Evolutionary conservation across 1,284 basidiomycete genomes (phyloP), one percentile per base, ranked within the genome.

Genomic region (Malassezia globosa): DNA sequence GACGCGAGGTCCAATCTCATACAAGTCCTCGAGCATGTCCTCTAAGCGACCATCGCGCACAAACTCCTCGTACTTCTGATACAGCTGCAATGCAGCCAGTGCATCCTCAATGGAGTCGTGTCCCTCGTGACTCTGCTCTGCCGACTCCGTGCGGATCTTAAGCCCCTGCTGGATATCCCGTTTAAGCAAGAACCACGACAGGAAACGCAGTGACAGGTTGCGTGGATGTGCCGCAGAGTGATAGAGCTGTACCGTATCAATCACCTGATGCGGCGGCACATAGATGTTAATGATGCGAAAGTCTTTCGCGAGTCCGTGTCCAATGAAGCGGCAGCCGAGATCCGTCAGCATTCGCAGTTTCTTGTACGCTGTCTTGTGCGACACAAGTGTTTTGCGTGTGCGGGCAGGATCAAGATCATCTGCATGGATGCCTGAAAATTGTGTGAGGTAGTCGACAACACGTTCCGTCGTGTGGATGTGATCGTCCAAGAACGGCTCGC

Each of bases 281-380:
- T 84, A 90, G 42, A 97, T 60, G 90, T 88, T 97, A 75, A 97
- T 96, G 51, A 94, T 97, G 10, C 94, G 80, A 74, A 97, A 96
- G 73, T 97, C 94, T 71, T 96, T 96, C n/a, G 87, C 85, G n/a
- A 97, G 78, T 1, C 94, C 94, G 64, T 99, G 92, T 0, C 94
- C 94, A 47, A 97, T 85, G 66, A 99, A 99, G 56, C 90, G 84
- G 67, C 94, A 97, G 5, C 90, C 90, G 18, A 83, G 78, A 67
- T 99, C 92, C 7, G 97, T 89, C 2, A 97, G 77, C 29, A 94
- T 72, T 1, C 92, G 80, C n/a, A 97, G 76, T 72, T 97, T 97
- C 77, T 96, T 96, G 77, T 97, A 97, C 2, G 90, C 94, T 2
- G 88, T 78, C 70, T 97, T 97, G 51, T 95, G 76, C 0, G 90